Conservation (phyloP, 768 basidiomycete genomes). For the Boletus reticulatus region DNA sequence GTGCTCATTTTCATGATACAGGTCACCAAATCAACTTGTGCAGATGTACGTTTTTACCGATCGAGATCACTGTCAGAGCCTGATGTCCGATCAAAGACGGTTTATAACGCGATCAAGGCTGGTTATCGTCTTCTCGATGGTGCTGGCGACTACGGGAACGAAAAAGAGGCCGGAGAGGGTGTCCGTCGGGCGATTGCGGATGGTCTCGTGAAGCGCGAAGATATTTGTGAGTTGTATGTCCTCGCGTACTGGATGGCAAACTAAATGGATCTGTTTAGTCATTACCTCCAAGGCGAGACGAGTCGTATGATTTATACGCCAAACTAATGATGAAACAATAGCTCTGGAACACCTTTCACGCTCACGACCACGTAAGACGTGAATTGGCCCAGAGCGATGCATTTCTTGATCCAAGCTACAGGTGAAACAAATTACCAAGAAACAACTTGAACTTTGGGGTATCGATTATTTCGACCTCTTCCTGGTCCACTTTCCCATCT, state of each 20-base stretch:
- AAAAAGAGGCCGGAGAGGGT: slow-evolving; percentile 81
- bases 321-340: slow-evolving; percentile 25
- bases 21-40: slow-evolving; percentile 59
- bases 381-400: not conserved
- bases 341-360: slow-evolving; percentile 92
- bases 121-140: slow-evolving; percentile 88
- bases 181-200: slow-evolving; percentile 74
- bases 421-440: slow-evolving; percentile 53
- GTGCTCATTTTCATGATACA: slow-evolving; percentile 22
- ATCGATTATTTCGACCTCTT: slow-evolving; percentile 82
- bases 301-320: not conserved
- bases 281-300: slow-evolving; percentile 74
- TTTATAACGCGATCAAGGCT: slow-evolving; percentile 81
- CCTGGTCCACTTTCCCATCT: slow-evolving; percentile 83
- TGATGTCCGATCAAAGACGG: slow-evolving; percentile 45
- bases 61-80: not conserved
- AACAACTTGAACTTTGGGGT: slow-evolving; percentile 79
- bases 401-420: slow-evolving; percentile 22
- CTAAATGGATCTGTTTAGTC: slow-evolving; percentile 39
- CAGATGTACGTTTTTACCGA: slow-evolving; percentile 44
- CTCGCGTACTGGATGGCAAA: not conserved
- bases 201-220: slow-evolving; percentile 84
- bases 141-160: slow-evolving; percentile 87
- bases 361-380: slow-evolving; percentile 61
- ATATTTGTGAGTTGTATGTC: slow-evolving; percentile 59